phyloP scores from a whole-genome alignment of 2,329 filamentous ascomycete species.

The Rutstroemia sp. region DNA sequence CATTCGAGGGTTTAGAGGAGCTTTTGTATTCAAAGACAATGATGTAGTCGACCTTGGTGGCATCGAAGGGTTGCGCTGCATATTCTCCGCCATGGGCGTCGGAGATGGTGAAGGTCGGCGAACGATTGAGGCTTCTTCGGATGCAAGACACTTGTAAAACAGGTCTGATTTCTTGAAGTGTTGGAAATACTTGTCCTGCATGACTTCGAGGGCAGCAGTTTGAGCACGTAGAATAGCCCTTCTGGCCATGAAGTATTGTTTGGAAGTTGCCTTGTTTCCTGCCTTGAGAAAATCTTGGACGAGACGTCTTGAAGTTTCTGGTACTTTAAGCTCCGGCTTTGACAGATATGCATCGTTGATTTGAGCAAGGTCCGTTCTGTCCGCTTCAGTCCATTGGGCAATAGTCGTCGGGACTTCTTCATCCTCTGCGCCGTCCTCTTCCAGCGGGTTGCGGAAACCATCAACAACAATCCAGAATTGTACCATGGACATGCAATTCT shows the following conservation, averaged over 20 bases:
- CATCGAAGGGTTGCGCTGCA: conserved; percentile 25
- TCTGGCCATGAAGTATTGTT: conserved; percentile 77
- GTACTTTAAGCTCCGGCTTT: conserved; percentile 72
- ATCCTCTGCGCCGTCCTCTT: conserved; percentile 71
- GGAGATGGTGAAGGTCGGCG: conserved; percentile 10
- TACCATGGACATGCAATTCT: conserved; percentile 77
- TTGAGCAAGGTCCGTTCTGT: conserved; percentile 80
- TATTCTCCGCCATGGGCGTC: conserved; percentile 28
- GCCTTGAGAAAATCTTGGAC: conserved; percentile 74
- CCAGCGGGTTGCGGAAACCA: conserved; percentile 87
- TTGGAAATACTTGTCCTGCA: conserved; percentile 74
- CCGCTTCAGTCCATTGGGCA: conserved; percentile 71
- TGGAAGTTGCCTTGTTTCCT: conserved; percentile 66
- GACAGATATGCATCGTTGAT: conserved; percentile 87
- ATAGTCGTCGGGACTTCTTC: conserved; percentile 50
- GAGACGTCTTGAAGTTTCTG: conserved; percentile 57
- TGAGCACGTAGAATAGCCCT: conserved; percentile 77
- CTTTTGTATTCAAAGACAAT: conserved; percentile 33
- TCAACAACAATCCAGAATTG: conserved; percentile 99
- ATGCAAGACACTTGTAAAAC: conserved; percentile 92
- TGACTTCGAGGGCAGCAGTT: conserved; percentile 73
- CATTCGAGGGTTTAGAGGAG: conserved; percentile 38
- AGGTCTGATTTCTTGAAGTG: conserved; percentile 88
- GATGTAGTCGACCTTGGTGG: conserved; percentile 19
- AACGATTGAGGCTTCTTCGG: conserved; percentile 60